Percentiles rank a stretch among this genome's conserved stretches.
phyloP scores from a whole-genome alignment of 495 filamentous ascomycete genomes.

The Jackrogersella minutella region DNA sequence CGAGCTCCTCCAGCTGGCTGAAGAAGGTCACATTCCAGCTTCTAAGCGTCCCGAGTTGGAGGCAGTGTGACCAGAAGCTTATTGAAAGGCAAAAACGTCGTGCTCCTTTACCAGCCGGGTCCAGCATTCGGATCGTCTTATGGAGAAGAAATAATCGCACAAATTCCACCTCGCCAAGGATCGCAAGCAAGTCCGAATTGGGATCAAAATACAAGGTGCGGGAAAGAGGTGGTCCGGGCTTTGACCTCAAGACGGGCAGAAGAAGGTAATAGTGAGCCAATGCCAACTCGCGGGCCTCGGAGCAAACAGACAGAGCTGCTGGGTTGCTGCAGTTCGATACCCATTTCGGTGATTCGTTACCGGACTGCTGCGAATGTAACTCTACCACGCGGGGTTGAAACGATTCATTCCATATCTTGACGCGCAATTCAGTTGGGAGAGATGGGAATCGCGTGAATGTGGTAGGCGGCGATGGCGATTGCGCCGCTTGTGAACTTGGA shows the following conservation, averaged over 20 bases:
- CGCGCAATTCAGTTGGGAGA: conserved; percentile 50
- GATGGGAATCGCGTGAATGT: conserved; percentile 43
- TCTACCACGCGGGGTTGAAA: conserved; percentile 47
- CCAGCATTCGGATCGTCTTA: background rate
- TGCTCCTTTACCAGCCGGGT: background rate
- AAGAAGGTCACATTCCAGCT: background rate
- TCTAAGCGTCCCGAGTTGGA: background rate
- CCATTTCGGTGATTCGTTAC: conserved; percentile 29
- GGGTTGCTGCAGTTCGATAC: conserved; percentile 46
- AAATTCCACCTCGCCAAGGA: conserved; percentile 41
- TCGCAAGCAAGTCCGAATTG: conserved; percentile 40
- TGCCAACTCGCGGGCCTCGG: conserved; percentile 45
- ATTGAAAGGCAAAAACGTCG: conserved; percentile 14
- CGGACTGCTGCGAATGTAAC: conserved; percentile 38
- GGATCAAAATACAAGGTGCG: conserved; percentile 45
- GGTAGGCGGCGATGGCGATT: too few species aligned
- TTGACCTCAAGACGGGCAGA: conserved; percentile 38
- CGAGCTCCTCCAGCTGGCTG: conserved; percentile 10
- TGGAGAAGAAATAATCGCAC: conserved; percentile 33
- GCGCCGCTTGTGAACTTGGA: background rate
- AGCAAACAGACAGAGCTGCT: conserved; percentile 41
- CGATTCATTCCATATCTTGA: conserved; percentile 47
- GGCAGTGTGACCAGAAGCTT: conserved; percentile 1
- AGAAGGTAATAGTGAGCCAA: conserved; percentile 42
- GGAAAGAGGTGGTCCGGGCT: background rate